A percentile compares a stretch with the other conserved stretches of the same genome.
Evolutionary conservation across 306 rosid species (phyloP).

Genomic region (Sphenostylis stenocarpa): DNA sequence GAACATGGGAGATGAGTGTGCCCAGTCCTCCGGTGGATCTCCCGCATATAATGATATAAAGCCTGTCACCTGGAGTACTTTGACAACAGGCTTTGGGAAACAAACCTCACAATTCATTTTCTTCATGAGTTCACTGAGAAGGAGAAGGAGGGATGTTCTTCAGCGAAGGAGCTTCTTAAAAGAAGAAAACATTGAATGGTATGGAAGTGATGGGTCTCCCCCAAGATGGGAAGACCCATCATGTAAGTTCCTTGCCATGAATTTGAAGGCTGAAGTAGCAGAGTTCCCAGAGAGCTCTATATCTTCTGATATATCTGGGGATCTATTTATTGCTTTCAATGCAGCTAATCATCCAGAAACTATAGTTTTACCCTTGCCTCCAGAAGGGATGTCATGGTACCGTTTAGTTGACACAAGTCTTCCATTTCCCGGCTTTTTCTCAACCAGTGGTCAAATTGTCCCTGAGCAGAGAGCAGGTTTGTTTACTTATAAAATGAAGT

Average conservation of each 20-base stretch:
- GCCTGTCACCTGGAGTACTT: constrained; percentile 65
- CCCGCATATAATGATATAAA: constrained; percentile 49
- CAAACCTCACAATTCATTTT: constrained; percentile 66
- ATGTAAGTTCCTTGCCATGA: constrained; percentile 80
- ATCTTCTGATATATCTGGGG: constrained; percentile 43
- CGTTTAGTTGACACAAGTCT: constrained; percentile 82
- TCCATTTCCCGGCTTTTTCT: constrained; percentile 84
- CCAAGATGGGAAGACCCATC: constrained; percentile 82
- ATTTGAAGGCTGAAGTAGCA: constrained; percentile 52
- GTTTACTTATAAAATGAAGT: constrained; percentile 53
- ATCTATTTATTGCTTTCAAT: constrained; percentile 66
- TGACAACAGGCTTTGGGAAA: constrained; percentile 63
- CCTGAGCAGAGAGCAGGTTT: constrained; percentile 37
- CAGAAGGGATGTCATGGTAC: constrained; percentile 61
- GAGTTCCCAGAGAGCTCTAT: constrained; percentile 29
- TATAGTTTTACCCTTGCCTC: constrained; percentile 55
- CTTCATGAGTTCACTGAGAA: constrained; percentile 67
- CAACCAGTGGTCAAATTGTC: constrained; percentile 47
- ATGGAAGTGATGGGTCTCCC: constrained; percentile 52
- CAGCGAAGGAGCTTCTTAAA: constrained; percentile 63
- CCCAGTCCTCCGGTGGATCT: constrained; percentile 74
- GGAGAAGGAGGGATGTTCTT: constrained; percentile 62
- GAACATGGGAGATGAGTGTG: constrained; percentile 96
- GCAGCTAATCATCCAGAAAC: constrained; percentile 64
- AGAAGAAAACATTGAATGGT: constrained; percentile 82